Base-by-base conservation (phyloP, 768 basidiomycete species). In the Tephrocybe sp. region DNA sequence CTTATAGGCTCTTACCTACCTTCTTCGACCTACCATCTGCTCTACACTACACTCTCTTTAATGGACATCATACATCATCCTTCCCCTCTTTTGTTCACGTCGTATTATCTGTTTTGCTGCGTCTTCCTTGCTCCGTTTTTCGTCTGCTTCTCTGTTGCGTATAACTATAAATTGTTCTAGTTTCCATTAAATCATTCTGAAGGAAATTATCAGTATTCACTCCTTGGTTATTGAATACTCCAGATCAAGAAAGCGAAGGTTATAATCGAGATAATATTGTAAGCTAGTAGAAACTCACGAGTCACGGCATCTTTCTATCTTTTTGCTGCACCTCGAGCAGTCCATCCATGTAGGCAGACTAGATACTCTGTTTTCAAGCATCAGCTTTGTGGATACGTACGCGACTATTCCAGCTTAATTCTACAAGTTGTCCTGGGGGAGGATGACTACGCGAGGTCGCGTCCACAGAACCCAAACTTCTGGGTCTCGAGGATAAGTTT, bases 31-130 rank as follows among this genome's bases (percentile, higher is more conserved):
- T 42, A 46, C 41, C 48, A 30, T 41, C 54, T 53, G 53, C n/a
- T 36, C 46, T 54, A 46, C 45, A 40, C 53, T 48, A 59, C 58
- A 59, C 49, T 50, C 56, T 45, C 50, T 55, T 61, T 56, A 56
- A 62, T 56, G 54, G 48, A 48, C 54, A 52, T 22, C 56, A 36
- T 43, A 61, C 54, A 58, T 50, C 43, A 30, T 60, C 54, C 54
- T 51, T 42, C 46, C 46, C 49, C 51, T 51, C 42, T 57, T 43
- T 67, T 63, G 60, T 67, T 59, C 61, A 57, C 65, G 62, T 67
- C 69, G 67, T 73, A 70, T 74, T 71, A 67, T 63, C 64, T 65
- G 64, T 66, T 66, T 66, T 72, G 69, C 70, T 65, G 64, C 68
- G 61, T 59, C 56, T n/a, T n/a, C 62, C 56, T 64, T 47, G 5